phyloP scores from a whole-genome alignment of 306 rosid genomes.

The Crotalaria pallida region DNA sequence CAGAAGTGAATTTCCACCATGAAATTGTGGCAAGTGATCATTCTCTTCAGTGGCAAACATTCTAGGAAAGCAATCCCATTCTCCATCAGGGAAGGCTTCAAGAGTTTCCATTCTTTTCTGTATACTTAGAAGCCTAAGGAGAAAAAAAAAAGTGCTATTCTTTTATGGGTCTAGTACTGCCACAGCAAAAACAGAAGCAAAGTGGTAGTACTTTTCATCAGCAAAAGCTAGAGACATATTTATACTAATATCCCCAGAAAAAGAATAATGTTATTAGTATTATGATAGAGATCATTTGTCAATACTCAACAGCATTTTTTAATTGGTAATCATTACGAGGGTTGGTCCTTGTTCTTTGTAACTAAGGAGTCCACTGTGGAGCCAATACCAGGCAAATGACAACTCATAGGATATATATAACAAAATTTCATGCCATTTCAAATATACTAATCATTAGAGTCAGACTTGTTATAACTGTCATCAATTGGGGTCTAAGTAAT shows the following conservation, averaged over 20 bases:
- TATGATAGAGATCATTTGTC: constrained; percentile 33
- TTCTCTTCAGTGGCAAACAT: constrained; percentile 34
- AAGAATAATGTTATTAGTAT: not conserved
- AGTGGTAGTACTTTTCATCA: constrained; percentile 23
- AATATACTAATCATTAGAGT: not conserved
- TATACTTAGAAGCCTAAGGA: not conserved
- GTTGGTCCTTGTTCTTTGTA: constrained; percentile 38
- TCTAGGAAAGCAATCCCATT: constrained; percentile 45
- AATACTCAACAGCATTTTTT: constrained; percentile 5
- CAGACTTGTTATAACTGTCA: no score
- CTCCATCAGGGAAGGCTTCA: constrained; percentile 61
- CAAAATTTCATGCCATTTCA: constrained; percentile 23
- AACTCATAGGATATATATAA: constrained; percentile 45
- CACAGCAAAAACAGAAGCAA: constrained; percentile 1
- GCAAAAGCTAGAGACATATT: constrained; percentile 18
- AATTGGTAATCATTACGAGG: constrained; percentile 38
- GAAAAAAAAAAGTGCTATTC: not conserved
- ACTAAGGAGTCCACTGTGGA: constrained; percentile 51
- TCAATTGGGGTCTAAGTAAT: no score
- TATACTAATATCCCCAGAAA: constrained; percentile 24
- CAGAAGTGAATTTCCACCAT: constrained; percentile 25
- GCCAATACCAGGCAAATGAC: constrained; percentile 39
- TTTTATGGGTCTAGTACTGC: constrained; percentile 16
- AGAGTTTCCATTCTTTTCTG: constrained; percentile 42
- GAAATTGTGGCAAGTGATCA: not conserved